These are phyloP conservation scores for Leccinum variicolor DNA, from an alignment of 768 basidiomycete genomes.

Conservation along the genomic window DNA sequence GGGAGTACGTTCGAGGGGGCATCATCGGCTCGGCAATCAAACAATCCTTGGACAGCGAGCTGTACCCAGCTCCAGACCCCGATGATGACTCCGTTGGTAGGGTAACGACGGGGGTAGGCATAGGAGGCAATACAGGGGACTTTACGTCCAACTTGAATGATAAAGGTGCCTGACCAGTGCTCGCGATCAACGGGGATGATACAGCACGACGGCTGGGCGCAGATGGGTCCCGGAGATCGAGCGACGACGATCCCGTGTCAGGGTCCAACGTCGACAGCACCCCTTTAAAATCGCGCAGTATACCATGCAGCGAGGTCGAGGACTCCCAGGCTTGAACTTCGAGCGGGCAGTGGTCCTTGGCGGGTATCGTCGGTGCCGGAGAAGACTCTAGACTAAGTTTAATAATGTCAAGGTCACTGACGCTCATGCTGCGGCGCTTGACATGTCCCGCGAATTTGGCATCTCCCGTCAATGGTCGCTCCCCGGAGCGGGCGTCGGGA, in stretches of 20 bases:
- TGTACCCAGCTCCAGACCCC: conserved; percentile 20
- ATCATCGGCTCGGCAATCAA: conserved; percentile 37
- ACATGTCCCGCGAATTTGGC: conserved; percentile 29
- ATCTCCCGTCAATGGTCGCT: conserved; percentile 23
- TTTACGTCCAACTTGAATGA: conserved; percentile 18
- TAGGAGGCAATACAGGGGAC: conserved; percentile 18
- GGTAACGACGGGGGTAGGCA: conserved; percentile 22
- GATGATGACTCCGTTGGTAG: conserved; percentile 22
- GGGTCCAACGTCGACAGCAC: conserved; percentile 67
- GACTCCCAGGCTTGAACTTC: conserved; percentile 39
- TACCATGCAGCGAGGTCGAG: conserved; percentile 49
- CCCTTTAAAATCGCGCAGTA: conserved; percentile 72
- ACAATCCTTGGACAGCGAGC: conserved; percentile 49
- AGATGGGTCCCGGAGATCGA: conserved; percentile 68
- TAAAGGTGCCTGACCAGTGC: conserved; percentile 27
- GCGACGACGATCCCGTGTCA: conserved; percentile 41
- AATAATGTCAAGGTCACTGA: conserved; percentile 60
- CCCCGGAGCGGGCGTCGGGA: conserved; percentile 30
- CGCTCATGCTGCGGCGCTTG: conserved; percentile 73
- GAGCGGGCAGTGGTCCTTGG: conserved; percentile 25
- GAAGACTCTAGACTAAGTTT: conserved; percentile 38
- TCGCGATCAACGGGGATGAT: conserved; percentile 35
- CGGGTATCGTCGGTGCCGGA: conserved; percentile 35
- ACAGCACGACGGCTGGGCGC: conserved; percentile 47
- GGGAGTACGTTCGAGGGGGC: conserved; percentile 31